A percentile compares a stretch with the other conserved stretches of the same genome.
Evolutionary conservation across 1,284 basidiomycete genomes (phyloP).

Genomic region (Fistulina hepatica): DNA sequence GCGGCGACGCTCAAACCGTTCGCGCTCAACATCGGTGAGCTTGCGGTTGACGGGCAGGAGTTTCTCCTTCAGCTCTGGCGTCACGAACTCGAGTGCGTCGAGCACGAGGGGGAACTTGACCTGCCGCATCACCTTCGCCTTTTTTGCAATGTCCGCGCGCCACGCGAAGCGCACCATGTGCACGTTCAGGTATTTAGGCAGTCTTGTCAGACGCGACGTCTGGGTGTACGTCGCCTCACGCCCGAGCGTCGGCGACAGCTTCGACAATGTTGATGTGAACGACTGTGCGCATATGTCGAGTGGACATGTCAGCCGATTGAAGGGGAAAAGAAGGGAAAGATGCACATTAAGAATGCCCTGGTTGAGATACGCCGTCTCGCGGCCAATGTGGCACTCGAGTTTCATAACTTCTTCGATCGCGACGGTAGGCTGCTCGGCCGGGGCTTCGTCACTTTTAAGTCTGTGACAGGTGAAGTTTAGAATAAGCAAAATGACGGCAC

Average conservation of each 20-base stretch:
- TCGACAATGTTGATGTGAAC: conserved; percentile 79
- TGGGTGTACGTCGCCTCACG: conserved; percentile 81
- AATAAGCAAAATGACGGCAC: conserved; percentile 2
- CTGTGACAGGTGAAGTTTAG: conserved; percentile 27
- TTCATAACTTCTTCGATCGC: conserved; percentile 73
- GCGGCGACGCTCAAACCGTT: neutral
- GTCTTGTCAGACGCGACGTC: conserved; percentile 70
- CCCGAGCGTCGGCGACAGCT: conserved; percentile 70
- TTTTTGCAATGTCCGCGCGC: conserved; percentile 85
- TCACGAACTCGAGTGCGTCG: conserved; percentile 76
- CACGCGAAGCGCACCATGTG: conserved; percentile 97
- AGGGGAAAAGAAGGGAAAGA: conserved; percentile 10
- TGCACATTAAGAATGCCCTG: conserved; percentile 78
- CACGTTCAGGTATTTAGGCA: conserved; percentile 79
- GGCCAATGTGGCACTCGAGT: conserved; percentile 86
- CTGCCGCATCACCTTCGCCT: conserved; percentile 91
- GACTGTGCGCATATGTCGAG: conserved; percentile 36
- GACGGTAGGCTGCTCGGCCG: conserved; percentile 63
- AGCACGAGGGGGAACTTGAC: conserved; percentile 89
- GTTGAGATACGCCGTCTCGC: conserved; percentile 79
- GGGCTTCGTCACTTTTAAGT: conserved; percentile 69
- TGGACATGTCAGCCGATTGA: conserved; percentile 4
- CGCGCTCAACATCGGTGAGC: conserved; percentile 40
- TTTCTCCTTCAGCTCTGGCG: conserved; percentile 68
- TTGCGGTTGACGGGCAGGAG: conserved; percentile 61